Evolutionary conservation across 108 stramenopile species (phyloP), one percentile per base, ranked within the genome.

Genomic region (Stephanodiscus triporus): DNA sequence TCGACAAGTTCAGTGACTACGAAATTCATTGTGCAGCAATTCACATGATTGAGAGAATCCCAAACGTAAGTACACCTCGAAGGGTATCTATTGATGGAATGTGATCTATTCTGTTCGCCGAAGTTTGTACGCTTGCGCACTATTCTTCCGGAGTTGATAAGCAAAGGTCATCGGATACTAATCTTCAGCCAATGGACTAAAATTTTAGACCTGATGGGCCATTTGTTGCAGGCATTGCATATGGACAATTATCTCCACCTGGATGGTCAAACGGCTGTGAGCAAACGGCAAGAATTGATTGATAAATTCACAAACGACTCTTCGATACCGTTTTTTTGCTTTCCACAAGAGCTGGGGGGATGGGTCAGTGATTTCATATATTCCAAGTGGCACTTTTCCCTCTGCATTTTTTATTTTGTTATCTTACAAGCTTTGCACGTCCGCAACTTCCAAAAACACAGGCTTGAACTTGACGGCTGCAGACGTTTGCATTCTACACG

Each of bases 401-500:
- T 81, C 76, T 16, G 48, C 38, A 11, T 3, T 81, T 5, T 77
- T 56, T 40, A 38, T 87, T 1, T 72, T 81, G 4, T 56, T 66
- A 77, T 81, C 22, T 78, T 83, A 16, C 62, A 17, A 47, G 37
- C 48, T 30, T 14, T 38, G 24, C 14, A 67, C 14, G 84, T 8
- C 37, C 60, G 20, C 60, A n/a, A 54, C 48, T 37, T 2, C 19
- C n/a, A 22, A 49, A 4, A 54, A 45, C 43, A 17, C 30, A 53
- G 89, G 91, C 45, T 63, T 96, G 47, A 95, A 95, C 70, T 81
- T 98, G 51, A 93, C 97, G 8, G 83, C 92, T 14, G 98, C 98
- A 1, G 96, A 98, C 80, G 93, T 93, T 0, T 97, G 98, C 63
- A 97, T 99, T 51, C 83, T 99, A 36, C 95, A 97, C 78, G 99